phyloP scores from a whole-genome alignment of 306 rosid genomes.

The Cajanus cajan region DNA sequence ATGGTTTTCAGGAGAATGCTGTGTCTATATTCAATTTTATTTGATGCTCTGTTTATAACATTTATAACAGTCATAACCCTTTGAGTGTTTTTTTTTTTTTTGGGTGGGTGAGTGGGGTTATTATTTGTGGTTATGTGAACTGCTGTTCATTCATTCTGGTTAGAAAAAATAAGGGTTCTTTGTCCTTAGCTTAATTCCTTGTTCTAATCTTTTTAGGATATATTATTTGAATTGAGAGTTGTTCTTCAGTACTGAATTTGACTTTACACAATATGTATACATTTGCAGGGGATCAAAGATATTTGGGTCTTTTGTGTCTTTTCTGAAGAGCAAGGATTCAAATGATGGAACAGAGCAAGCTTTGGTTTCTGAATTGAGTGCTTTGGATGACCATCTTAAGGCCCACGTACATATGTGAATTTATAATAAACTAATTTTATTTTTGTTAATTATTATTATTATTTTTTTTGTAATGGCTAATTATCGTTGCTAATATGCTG shows the following conservation, averaged over 20 bases:
- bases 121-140: background rate
- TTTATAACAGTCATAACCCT: background rate
- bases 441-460: background rate
- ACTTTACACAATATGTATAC: background rate
- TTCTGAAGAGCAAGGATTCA: constrained; percentile 83
- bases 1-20: background rate
- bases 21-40: background rate
- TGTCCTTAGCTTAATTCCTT: too few species aligned
- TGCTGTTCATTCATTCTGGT: too few species aligned
- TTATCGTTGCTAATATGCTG: constrained; percentile 25
- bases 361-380: constrained; percentile 66
- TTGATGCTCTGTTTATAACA: background rate
- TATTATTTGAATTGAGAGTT: background rate
- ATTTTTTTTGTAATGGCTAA: background rate
- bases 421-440: background rate
- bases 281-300: constrained; percentile 79
- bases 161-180: background rate
- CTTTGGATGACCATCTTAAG: constrained; percentile 81
- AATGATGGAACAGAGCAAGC: constrained; percentile 86
- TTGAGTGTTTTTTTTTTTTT: background rate
- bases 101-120: background rate
- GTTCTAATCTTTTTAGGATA: background rate
- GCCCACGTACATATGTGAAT: constrained; percentile 56
- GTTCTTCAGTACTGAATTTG: constrained; percentile 6
- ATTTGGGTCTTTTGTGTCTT: constrained; percentile 59